Conservation (phyloP, 345 rosid genomes). For the Dovyalis caffra region DNA sequence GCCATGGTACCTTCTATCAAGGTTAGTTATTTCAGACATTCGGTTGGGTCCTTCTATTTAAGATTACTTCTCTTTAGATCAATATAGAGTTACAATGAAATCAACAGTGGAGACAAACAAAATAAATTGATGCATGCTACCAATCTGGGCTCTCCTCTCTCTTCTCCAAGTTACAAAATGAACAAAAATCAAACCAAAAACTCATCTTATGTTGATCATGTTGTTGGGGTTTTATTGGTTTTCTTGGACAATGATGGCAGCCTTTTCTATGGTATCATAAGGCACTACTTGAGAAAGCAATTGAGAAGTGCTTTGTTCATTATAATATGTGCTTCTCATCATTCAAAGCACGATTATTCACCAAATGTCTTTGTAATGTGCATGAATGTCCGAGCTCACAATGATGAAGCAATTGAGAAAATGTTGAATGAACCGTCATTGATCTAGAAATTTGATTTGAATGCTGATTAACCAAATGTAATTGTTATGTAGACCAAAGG, state of each 20-base stretch:
- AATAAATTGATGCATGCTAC: background rate
- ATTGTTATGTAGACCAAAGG: slow-evolving; percentile 68
- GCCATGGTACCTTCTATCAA: slow-evolving; percentile 97
- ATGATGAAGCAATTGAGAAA: background rate
- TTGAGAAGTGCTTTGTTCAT: background rate
- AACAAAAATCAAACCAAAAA: background rate
- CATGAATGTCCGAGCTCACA: background rate
- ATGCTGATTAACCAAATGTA: background rate
- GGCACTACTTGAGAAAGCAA: background rate
- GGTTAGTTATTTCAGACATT: too few relatives aligned
- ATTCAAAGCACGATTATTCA: background rate
- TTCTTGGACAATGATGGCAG: too few relatives aligned
- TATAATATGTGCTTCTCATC: background rate
- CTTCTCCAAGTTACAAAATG: background rate
- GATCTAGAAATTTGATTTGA: background rate
- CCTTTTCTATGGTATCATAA: too few relatives aligned
- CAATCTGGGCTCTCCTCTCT: background rate
- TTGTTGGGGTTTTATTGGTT: background rate
- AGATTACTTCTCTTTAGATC: background rate
- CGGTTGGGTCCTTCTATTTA: background rate
- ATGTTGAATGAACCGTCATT: background rate
- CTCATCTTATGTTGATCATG: background rate
- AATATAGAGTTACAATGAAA: background rate
- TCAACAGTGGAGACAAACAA: background rate
- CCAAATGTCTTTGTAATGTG: background rate